These are phyloP conservation scores for Saturnispora bothae DNA, from an alignment of 805 yeast species.

Conservation along the genomic window DNA sequence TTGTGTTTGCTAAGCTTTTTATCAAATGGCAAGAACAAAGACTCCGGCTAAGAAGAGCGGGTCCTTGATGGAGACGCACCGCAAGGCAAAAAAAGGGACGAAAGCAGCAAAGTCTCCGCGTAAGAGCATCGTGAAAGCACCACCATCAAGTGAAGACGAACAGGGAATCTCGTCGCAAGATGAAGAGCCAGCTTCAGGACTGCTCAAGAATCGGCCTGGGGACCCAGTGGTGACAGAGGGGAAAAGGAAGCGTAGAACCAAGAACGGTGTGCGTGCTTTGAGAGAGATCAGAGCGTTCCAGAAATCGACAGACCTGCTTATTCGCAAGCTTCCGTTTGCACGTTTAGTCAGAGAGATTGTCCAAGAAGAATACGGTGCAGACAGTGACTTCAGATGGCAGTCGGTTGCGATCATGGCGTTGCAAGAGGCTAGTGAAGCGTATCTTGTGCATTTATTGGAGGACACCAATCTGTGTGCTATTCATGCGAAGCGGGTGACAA, in stretches of 20 bases:
- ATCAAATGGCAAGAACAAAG: constrained; percentile 5
- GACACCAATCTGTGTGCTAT: constrained; percentile 71
- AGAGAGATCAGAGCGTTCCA: constrained; percentile 62
- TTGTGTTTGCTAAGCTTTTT: no score
- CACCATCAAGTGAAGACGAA: constrained; percentile 9
- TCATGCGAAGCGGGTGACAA: constrained; percentile 76
- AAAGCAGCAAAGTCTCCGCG: background rate
- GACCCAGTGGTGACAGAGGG: constrained; percentile 30
- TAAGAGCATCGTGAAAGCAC: constrained; percentile 4
- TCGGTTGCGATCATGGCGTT: constrained; percentile 65
- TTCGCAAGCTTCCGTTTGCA: constrained; percentile 70
- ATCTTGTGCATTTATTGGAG: constrained; percentile 58
- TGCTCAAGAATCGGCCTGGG: constrained; percentile 42
- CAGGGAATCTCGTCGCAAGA: background rate
- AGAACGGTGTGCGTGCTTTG: constrained; percentile 58
- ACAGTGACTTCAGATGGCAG: constrained; percentile 65
- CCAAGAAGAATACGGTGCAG: constrained; percentile 42
- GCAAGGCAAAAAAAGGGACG: background rate
- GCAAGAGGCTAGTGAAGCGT: constrained; percentile 78
- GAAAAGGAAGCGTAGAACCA: constrained; percentile 31
- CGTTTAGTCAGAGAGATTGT: constrained; percentile 67
- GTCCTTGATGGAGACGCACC: background rate
- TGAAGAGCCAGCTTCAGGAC: constrained; percentile 22
- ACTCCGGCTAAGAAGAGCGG: constrained; percentile 6
- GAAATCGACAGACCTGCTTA: constrained; percentile 52